Percentiles rank a stretch among this genome's conserved stretches.
These are phyloP conservation scores for Aureobasidium sp. DNA, from an alignment of 2,329 filamentous ascomycete species.

Conservation along the genomic window DNA sequence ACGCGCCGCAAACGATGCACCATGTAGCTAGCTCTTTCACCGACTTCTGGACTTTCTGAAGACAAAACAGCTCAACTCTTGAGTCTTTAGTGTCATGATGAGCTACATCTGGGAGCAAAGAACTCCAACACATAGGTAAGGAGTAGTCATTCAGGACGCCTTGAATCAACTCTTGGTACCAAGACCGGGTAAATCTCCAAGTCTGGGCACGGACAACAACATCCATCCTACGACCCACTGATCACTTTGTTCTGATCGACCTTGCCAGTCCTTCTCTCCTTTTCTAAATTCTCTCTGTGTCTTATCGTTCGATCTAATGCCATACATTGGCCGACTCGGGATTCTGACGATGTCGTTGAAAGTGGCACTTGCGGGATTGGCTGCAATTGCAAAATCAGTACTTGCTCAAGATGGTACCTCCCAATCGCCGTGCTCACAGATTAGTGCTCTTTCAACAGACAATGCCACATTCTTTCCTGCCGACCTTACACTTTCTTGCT, in stretches of 20 bases:
- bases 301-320: not conserved
- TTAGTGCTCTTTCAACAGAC: not conserved
- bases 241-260: not conserved
- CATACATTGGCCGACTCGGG: not conserved
- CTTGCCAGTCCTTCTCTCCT: not conserved
- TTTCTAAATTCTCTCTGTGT: not conserved
- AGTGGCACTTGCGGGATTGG: not conserved
- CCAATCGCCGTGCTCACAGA: not conserved
- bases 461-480: not conserved
- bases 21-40: not conserved
- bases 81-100: not conserved
- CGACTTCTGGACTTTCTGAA: not conserved
- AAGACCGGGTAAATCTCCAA: not conserved
- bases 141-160: not conserved
- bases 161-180: not conserved
- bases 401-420: not conserved
- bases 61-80: not conserved
- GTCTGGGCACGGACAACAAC: not conserved
- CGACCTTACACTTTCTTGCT: conserved; percentile 22
- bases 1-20: not conserved
- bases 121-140: not conserved
- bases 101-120: not conserved
- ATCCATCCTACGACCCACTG: not conserved
- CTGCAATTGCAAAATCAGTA: not conserved
- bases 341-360: not conserved